These are phyloP conservation scores for Cucurbitaria berberidis DNA, from an alignment of 2,329 filamentous ascomycete genomes.

Conservation along the genomic window DNA sequence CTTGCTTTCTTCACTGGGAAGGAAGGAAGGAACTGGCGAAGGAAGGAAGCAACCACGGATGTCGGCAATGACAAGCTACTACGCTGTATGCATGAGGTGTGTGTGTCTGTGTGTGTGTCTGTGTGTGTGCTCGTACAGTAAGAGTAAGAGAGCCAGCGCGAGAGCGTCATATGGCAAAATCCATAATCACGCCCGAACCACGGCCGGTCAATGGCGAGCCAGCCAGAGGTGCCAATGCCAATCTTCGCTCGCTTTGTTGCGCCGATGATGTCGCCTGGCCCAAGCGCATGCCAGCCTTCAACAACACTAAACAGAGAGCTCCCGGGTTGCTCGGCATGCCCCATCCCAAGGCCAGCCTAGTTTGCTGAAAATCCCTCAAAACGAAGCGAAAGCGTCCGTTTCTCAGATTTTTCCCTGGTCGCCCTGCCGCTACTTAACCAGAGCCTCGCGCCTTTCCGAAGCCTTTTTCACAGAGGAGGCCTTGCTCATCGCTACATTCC, in stretches of 20 bases:
- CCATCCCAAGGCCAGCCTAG: slow-evolving; percentile 18
- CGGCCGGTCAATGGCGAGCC: slow-evolving; percentile 4
- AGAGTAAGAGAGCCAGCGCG: too few species aligned
- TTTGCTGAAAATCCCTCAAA: slow-evolving; percentile 22
- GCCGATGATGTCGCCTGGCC: slow-evolving; percentile 19
- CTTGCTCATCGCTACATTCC: slow-evolving; percentile 36
- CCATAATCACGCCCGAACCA: neutral
- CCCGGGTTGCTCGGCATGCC: slow-evolving; percentile 21
- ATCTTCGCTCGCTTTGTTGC: slow-evolving; percentile 13
- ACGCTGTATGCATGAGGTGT: too few species aligned
- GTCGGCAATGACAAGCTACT: too few species aligned
- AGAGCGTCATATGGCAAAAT: slow-evolving; percentile 4
- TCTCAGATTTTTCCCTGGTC: slow-evolving; percentile 39
- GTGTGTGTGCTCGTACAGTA: too few species aligned
- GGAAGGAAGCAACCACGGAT: too few species aligned
- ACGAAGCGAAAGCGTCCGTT: slow-evolving; percentile 23
- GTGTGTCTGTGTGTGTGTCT: too few species aligned
- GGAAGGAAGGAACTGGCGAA: too few species aligned
- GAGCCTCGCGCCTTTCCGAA: slow-evolving; percentile 26
- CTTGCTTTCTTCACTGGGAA: too few species aligned
- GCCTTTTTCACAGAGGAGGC: slow-evolving; percentile 36
- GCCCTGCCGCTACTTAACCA: slow-evolving; percentile 26
- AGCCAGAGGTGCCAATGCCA: too few species aligned
- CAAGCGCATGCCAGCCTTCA: slow-evolving; percentile 13
- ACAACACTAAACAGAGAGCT: slow-evolving; percentile 17